These are phyloP conservation scores for Cicer chorassanicum DNA, from an alignment of 306 rosid species.

Conservation along the genomic window DNA sequence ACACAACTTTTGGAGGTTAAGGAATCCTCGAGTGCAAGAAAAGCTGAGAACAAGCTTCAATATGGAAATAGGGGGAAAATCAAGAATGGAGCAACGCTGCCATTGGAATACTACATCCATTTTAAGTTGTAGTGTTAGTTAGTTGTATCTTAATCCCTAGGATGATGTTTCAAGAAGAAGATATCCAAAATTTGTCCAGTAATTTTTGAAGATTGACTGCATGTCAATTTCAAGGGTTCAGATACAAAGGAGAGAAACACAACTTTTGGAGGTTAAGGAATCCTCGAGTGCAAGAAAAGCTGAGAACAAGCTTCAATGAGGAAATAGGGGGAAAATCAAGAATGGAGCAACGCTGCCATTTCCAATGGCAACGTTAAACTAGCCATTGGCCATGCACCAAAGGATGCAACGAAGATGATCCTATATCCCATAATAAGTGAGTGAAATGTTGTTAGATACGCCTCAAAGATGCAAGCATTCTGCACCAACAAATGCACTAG, in stretches of 20 bases:
- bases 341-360: slow-evolving; percentile 5
- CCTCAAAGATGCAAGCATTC: background rate
- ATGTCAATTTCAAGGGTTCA: slow-evolving; percentile 25
- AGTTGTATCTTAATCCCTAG: background rate
- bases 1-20: slow-evolving; percentile 12
- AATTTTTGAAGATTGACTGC: slow-evolving; percentile 16
- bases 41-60: background rate
- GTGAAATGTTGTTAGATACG: background rate
- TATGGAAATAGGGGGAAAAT: background rate
- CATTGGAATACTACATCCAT: background rate
- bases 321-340: background rate
- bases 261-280: slow-evolving; percentile 22
- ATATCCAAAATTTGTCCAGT: slow-evolving; percentile 5
- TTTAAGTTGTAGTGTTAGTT: background rate
- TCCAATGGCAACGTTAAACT: slow-evolving; percentile 1
- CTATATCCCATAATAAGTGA: background rate
- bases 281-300: slow-evolving; percentile 25
- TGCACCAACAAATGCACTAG: slow-evolving; percentile 19
- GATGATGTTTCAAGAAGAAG: background rate
- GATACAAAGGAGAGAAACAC: slow-evolving; percentile 19
- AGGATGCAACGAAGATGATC: slow-evolving; percentile 15
- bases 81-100: background rate
- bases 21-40: slow-evolving; percentile 18
- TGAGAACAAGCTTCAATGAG: background rate
- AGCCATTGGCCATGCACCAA: slow-evolving; percentile 19